phyloP scores from a whole-genome alignment of 2,329 filamentous ascomycete species.

The Colletotrichum coccodes region DNA sequence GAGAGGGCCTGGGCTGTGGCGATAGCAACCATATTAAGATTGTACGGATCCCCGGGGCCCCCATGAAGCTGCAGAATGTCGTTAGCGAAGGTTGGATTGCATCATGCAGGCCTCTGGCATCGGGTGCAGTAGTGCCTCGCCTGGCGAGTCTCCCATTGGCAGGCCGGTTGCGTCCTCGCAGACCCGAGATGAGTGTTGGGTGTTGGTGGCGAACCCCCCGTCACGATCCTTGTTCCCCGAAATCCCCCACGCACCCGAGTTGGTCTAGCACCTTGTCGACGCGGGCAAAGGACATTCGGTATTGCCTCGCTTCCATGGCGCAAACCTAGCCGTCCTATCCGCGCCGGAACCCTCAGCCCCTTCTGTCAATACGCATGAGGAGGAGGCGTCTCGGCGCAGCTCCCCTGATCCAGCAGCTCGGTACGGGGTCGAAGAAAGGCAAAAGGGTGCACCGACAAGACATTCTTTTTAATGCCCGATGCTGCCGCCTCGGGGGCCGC shows the following conservation, averaged over 20 bases:
- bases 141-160: constrained; percentile 7
- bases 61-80: constrained; percentile 4
- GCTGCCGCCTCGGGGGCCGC: neutral
- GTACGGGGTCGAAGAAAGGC: neutral
- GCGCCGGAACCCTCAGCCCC: neutral
- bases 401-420: constrained; percentile 6
- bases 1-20: neutral
- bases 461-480: neutral
- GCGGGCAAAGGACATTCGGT: neutral
- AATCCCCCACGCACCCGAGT: neutral
- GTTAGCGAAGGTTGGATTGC: constrained; percentile 4
- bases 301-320: neutral
- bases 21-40: neutral
- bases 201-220: constrained; percentile 14
- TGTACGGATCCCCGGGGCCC: neutral
- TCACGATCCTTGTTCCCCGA: neutral
- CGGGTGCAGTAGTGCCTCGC: constrained; percentile 5
- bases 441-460: neutral
- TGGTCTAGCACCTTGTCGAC: neutral
- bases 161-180: neutral
- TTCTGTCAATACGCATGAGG: neutral
- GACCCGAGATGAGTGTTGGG: constrained; percentile 15
- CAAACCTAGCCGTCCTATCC: neutral
- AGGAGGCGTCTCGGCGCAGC: neutral
- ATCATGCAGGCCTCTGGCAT: neutral